These are phyloP conservation scores for Aegilops longissima DNA, from an alignment of 176 grass and related monocot genomes.

Conservation along the genomic window DNA sequence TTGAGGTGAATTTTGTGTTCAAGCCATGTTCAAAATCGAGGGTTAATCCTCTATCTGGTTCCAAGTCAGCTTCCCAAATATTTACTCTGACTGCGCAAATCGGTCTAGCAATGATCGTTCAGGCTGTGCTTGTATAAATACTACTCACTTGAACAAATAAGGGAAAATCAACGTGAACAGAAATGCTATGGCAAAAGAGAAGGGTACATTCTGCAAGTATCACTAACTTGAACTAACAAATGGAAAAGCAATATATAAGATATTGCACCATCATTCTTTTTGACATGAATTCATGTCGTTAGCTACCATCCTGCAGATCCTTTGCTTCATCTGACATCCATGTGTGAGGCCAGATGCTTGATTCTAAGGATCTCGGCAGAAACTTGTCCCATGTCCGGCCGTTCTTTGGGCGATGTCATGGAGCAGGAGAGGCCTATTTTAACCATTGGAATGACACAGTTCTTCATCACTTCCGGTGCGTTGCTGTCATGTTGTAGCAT, in stretches of 20 bases:
- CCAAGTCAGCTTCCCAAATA: background rate
- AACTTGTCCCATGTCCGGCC: constrained; percentile 31
- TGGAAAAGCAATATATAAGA: background rate
- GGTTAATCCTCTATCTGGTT: background rate
- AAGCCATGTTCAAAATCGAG: background rate
- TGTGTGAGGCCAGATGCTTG: constrained; percentile 28
- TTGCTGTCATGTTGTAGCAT: background rate
- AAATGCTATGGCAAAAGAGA: background rate
- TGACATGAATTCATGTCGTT: background rate
- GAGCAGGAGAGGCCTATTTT: constrained; percentile 41
- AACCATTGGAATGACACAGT: constrained; percentile 34
- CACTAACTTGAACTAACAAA: background rate
- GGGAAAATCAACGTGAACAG: background rate
- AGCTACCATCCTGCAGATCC: background rate
- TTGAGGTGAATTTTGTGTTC: background rate
- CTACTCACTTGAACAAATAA: background rate
- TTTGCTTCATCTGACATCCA: background rate
- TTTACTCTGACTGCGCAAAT: background rate
- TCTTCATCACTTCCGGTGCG: background rate
- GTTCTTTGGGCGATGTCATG: constrained; percentile 5
- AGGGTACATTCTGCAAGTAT: background rate
- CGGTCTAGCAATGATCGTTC: background rate
- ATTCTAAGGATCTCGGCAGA: constrained; percentile 29
- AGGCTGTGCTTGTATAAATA: background rate
- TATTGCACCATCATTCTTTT: background rate